phyloP scores from a whole-genome alignment of 257 asterid genomes.

The Nicotiana sylvestris region DNA sequence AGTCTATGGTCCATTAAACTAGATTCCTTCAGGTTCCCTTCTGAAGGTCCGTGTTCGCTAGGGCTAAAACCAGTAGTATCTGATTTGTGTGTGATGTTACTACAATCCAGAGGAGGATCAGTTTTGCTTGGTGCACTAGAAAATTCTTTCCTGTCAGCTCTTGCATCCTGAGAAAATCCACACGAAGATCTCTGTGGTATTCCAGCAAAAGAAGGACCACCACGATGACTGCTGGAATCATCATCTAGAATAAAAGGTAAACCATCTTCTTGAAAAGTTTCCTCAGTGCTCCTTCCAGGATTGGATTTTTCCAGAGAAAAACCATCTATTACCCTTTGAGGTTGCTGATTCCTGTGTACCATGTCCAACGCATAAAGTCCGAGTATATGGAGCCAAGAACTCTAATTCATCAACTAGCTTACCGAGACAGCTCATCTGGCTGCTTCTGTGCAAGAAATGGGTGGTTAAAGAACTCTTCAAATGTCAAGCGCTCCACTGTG shows the following conservation, averaged over 20 bases:
- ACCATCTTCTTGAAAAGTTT: conserved; percentile 55
- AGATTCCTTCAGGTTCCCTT: conserved; percentile 57
- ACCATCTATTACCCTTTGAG: conserved; percentile 40
- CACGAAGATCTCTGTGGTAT: conserved; percentile 42
- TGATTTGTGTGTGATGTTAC: conserved; percentile 22
- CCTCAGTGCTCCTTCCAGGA: conserved; percentile 20
- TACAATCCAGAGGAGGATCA: neutral
- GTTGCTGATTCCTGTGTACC: conserved; percentile 37
- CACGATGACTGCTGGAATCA: conserved; percentile 46
- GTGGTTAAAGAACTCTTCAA: conserved; percentile 89
- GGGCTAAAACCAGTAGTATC: conserved; percentile 25
- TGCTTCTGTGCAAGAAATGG: conserved; percentile 63
- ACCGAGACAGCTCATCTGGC: conserved; percentile 51
- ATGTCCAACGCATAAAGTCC: neutral
- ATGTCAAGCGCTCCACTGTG: conserved; percentile 85
- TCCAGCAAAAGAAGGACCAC: conserved; percentile 43
- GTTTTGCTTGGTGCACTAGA: conserved; percentile 23
- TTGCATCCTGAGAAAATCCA: conserved; percentile 61
- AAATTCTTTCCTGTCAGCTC: conserved; percentile 35
- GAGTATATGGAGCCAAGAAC: conserved; percentile 11
- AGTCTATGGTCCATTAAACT: conserved; percentile 34
- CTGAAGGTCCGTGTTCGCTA: conserved; percentile 28
- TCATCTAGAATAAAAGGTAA: conserved; percentile 66
- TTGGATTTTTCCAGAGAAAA: conserved; percentile 35
- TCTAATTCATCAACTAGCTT: conserved; percentile 20